Percentiles rank a stretch among this genome's conserved stretches.
phyloP scores from a whole-genome alignment of 768 basidiomycete genomes.

The Tricholoma flavovirens region DNA sequence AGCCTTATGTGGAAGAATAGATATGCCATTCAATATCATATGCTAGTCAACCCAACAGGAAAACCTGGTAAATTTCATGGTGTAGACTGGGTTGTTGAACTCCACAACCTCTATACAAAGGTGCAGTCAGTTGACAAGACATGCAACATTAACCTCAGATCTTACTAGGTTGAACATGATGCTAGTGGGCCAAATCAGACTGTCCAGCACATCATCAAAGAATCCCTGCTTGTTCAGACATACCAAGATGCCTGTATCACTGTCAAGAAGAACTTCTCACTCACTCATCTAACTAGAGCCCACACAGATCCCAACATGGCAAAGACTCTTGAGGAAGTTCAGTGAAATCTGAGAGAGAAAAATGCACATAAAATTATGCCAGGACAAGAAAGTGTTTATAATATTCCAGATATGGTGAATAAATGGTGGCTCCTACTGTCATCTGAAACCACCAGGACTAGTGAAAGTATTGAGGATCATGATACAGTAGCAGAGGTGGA shows the following conservation, averaged over 20 bases:
- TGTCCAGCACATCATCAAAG: slow-evolving; percentile 22
- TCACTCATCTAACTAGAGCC: slow-evolving; percentile 14
- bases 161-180: slow-evolving; percentile 13
- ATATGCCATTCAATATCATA: slow-evolving; percentile 9
- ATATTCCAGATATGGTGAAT: background rate
- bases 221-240: slow-evolving; percentile 25
- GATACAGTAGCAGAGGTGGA: no score
- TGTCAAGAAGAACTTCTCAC: slow-evolving; percentile 18
- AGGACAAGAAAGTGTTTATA: background rate
- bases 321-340: slow-evolving; percentile 15
- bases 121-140: slow-evolving; percentile 5
- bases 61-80: slow-evolving; percentile 17
- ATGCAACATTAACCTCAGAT: no score
- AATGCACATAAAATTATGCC: background rate
- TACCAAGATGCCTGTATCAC: slow-evolving; percentile 13
- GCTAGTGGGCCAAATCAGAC: slow-evolving; percentile 26
- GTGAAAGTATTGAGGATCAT: no score
- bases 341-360: background rate
- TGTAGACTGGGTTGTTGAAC: slow-evolving; percentile 28
- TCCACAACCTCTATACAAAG: slow-evolving; percentile 27
- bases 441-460: no score
- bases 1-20: no score
- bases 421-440: no score
- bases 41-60: slow-evolving; percentile 26
- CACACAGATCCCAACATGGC: slow-evolving; percentile 23